Base-by-base conservation (phyloP, 169 alveolate genomes). In the Plasmodium vinckei region DNA sequence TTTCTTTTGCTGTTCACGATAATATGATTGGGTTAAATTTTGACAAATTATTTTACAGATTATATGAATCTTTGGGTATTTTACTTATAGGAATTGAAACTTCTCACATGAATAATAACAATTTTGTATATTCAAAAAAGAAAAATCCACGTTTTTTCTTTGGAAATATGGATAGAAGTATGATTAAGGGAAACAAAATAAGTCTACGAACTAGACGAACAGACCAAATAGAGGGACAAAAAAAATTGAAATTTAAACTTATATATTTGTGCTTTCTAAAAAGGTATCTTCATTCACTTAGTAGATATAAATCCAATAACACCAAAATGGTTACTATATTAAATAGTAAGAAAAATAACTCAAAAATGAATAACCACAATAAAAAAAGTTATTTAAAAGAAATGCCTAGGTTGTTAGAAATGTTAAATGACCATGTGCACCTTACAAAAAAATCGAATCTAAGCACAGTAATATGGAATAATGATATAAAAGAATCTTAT, bases 21-120 rank as follows among this genome's bases (percentile, higher is more conserved):
- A 82, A 82, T 49, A 82, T 82, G 90, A 56, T 82, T 54, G 90
- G 90, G 44, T 59, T 82, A 42, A 82, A 51, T 67, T 82, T 53
- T 42, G 90, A 82, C 47, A 82, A 82, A 82, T 82, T 82, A 42
- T 82, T 67, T 54, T 42, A 82, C 42, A 82, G 53, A 44, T 82
- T 82, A 70, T 82, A 67, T 53, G 67, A 44, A 25, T 82, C 90
- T 3, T 82, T 82, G 25, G 90, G 90, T 47, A 82, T 82, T 67
- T 67, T 82, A 67, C 68, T 82, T 15, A 44, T 82, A 57, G 90
- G 90, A 25, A 67, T 82, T 60, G 90, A 82, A 82, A 65, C 73
- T 1, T 54, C 27, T 47, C n/a, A n/a, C 49, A 64, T 23, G 46
- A 63, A 47, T 54, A 57, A 15, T 12, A 23, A 42, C 19, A 13